These are phyloP conservation scores for Amaranthus palmeri DNA, from an alignment of 148 eudicot genomes.

Conservation along the genomic window DNA sequence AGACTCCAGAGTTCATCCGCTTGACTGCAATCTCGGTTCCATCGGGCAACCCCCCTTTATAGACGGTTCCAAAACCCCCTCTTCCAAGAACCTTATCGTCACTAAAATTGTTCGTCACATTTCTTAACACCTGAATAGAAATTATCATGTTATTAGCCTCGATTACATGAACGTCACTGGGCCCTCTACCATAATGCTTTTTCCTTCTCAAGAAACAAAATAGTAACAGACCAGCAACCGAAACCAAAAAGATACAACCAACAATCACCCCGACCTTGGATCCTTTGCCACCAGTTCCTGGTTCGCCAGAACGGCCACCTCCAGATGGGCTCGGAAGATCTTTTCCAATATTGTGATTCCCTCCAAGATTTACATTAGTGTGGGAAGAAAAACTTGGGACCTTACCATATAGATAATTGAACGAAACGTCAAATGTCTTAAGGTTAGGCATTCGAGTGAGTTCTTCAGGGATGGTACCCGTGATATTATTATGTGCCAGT, in stretches of 20 bases:
- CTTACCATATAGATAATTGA: constrained; percentile 54
- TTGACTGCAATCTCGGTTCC: constrained; percentile 77
- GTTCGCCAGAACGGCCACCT: constrained; percentile 17
- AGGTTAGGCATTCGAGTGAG: constrained; percentile 56
- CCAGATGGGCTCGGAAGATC: constrained; percentile 35
- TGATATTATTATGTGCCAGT: constrained; percentile 56
- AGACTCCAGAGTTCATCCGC: constrained; percentile 65
- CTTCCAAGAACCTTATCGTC: constrained; percentile 52
- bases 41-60: constrained; percentile 63
- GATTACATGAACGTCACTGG: constrained; percentile 49
- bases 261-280: constrained; percentile 46
- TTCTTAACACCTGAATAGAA: constrained; percentile 52
- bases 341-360: constrained; percentile 56
- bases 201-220: constrained; percentile 49
- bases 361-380: constrained; percentile 38
- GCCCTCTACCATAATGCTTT: constrained; percentile 38
- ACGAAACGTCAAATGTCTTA: constrained; percentile 49
- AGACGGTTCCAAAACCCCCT: constrained; percentile 87
- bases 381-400: constrained; percentile 40
- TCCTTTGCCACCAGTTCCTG: constrained; percentile 20
- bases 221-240: constrained; percentile 37
- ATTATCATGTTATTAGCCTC: constrained; percentile 56
- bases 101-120: constrained; percentile 65
- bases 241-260: constrained; percentile 38
- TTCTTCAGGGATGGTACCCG: constrained; percentile 63